Base-by-base conservation (phyloP, 805 yeast genomes). In the Ogataea methanolica region DNA sequence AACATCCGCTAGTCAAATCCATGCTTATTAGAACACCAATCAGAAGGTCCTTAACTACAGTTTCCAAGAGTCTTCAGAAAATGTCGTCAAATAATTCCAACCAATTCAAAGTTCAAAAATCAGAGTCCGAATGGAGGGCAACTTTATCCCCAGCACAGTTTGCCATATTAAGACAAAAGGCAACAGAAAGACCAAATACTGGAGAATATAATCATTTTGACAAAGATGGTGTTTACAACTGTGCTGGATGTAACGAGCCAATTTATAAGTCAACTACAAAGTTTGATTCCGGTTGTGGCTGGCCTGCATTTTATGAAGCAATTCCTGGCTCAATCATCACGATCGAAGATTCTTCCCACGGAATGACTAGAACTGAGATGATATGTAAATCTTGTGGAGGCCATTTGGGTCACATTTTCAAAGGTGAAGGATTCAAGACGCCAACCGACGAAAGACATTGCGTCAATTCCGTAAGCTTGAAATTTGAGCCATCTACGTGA, bases 251-350 rank as follows among this genome's bases (percentile, higher is more conserved):
- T 67, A 75, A 74, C 43, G 71, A 77, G 39, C 96, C 97, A 12
- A 69, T 94, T 31, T 94, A 94, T 66, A 76, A 76, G 50, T 82
- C 96, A 29, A 71, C 75, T 33, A 78, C 96, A 4, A 92, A 94
- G 66, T 94, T 94, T 59, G 83, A 85, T 48, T 80, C 96, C 12
- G 89, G 89, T 45, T 94, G 99, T 66, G 99, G 99, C 2, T 94
- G 99, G 99, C 99, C 99, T 1, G 91, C 97, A 0, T 94, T 94
- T 66, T 92, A 84, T 65, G 85, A 88, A 48, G 97, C 96, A 1
- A 71, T 88, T 36, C 95, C 96, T 0, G 91, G 90, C 0, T 75
- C 96, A 6, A 75, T 94, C 36, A 74, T 66, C 19, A 72, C 84
- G 12, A 67, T 76, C 49, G 74, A 71, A 17, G 99, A 94, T 65